phyloP scores from a whole-genome alignment of 1,139 yeast genomes.

The Sugiyamaella grinbergsii region DNA sequence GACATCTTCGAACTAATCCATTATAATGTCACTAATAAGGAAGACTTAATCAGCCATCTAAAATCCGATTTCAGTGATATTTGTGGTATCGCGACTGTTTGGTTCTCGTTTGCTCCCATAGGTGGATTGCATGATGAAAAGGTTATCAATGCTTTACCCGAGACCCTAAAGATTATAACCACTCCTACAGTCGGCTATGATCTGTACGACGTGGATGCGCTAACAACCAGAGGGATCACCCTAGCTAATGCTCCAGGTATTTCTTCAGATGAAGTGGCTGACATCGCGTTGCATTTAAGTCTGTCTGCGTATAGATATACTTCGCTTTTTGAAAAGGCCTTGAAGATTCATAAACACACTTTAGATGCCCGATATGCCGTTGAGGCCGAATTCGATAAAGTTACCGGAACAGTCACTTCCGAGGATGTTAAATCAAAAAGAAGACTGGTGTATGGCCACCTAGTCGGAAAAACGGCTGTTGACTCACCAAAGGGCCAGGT shows the following conservation, averaged over 20 bases:
- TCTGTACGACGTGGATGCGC: slow-evolving; percentile 52
- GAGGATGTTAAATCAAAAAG: slow-evolving; percentile 29
- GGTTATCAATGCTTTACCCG: slow-evolving; percentile 54
- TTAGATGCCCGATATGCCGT: slow-evolving; percentile 44
- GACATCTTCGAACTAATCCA: background rate
- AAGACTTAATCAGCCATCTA: slow-evolving; percentile 5
- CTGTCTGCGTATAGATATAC: slow-evolving; percentile 66
- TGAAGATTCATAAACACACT: slow-evolving; percentile 49
- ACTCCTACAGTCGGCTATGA: slow-evolving; percentile 75
- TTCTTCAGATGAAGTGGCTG: slow-evolving; percentile 75
- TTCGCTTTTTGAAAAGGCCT: slow-evolving; percentile 50
- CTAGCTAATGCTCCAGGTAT: slow-evolving; percentile 58
- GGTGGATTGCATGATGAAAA: slow-evolving; percentile 43
- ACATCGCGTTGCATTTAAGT: slow-evolving; percentile 62
- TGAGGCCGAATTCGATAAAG: slow-evolving; percentile 28
- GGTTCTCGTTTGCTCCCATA: slow-evolving; percentile 21
- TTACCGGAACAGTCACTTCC: slow-evolving; percentile 43
- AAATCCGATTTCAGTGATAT: slow-evolving; percentile 9
- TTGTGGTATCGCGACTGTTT: slow-evolving; percentile 10
- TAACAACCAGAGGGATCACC: slow-evolving; percentile 48
- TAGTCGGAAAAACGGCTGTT: slow-evolving; percentile 21
- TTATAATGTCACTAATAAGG: slow-evolving; percentile 7
- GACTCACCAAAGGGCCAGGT: slow-evolving; percentile 55
- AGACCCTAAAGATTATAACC: slow-evolving; percentile 56
- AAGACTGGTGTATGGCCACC: slow-evolving; percentile 25